Evolutionary conservation across 495 filamentous ascomycete species (phyloP), one percentile per base, ranked within the genome.

Genomic region (Aspergillus leporis): DNA sequence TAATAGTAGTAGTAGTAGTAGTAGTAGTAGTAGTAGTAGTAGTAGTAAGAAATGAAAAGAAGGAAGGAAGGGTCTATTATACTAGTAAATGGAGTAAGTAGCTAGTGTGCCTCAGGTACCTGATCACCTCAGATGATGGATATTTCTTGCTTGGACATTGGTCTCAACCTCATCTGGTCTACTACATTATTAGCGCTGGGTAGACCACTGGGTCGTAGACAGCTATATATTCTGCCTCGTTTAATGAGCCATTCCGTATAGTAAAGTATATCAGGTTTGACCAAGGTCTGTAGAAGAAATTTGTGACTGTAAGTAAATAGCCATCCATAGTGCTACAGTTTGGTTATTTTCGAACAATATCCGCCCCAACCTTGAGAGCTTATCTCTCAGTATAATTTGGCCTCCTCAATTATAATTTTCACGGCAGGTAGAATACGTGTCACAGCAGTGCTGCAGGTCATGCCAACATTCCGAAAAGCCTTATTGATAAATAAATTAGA

Each of bases 51-150:
- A 5, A 3, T 30, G 25, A 10, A 51, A 13, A 8, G 16, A 7
- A 21, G 34, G 16, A 30, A 50, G 47, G 13, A 43, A 18, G 9
- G 41, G 9, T 34, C 12, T 32, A 5, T 19, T 21, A 34, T 25
- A 25, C 18, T 48, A 36, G 48, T 41, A 16, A 41, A 5, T 18
- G n/a, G n/a, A 41, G 38, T n/a, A 41, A 41, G 38, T 41, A 12
- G 1, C 2, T 2, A 18, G 22, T 45, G 23, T 36, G 25, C 5
- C 4, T 21, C 50, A 9, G 18, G 14, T 31, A 21, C 34, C 34
- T 60, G 41, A 49, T 13, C 5, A 30, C 53, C 53, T 48, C 53
- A 56, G 53, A 56, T 56, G 53, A 56, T 56, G 40, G 28, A 14
- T 0, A 30, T 9, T 21, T 25, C 43, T 10, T 58, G 32, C 22